phyloP scores from a whole-genome alignment of 1,139 yeast genomes.

The Sugiyamaella grinbergsii region DNA sequence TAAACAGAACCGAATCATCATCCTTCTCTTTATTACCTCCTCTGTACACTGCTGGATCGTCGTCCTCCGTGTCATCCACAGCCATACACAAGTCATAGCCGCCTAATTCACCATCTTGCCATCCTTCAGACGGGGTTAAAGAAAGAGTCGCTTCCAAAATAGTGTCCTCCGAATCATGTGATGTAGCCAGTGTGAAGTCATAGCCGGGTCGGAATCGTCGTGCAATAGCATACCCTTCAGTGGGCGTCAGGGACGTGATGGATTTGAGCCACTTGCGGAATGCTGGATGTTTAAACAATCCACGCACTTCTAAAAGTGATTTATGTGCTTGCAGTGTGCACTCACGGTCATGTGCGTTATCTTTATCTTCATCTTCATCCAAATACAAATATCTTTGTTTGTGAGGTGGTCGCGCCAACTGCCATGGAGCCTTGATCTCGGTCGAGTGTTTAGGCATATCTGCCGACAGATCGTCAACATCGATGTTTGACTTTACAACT shows the following conservation, averaged over 20 bases:
- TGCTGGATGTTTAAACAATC: constrained; percentile 58
- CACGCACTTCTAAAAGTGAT: constrained; percentile 56
- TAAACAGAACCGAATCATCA: constrained; percentile 77
- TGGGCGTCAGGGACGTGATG: constrained; percentile 65
- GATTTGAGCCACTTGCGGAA: constrained; percentile 71
- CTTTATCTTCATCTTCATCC: constrained; percentile 27
- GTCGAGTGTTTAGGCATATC: constrained; percentile 61
- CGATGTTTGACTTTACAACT: constrained; percentile 51
- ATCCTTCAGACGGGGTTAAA: constrained; percentile 76
- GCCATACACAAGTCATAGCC: constrained; percentile 87
- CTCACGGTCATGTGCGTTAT: constrained; percentile 34
- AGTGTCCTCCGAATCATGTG: constrained; percentile 30
- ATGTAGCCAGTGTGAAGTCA: constrained; percentile 88
- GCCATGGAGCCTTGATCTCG: constrained; percentile 77
- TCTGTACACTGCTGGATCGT: constrained; percentile 47
- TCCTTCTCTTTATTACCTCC: constrained; percentile 50
- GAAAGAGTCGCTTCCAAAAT: constrained; percentile 67
- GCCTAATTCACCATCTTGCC: constrained; percentile 88
- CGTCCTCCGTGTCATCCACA: constrained; percentile 32
- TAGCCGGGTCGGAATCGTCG: constrained; percentile 94
- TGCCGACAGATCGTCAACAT: constrained; percentile 44
- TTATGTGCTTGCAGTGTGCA: constrained; percentile 27
- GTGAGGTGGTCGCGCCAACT: constrained; percentile 90
- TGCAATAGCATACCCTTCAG: constrained; percentile 67
- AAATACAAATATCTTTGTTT: constrained; percentile 85